A percentile compares a stretch with the other conserved stretches of the same genome.
Evolutionary conservation across 2,329 filamentous ascomycete species (phyloP).

Genomic region (Monilinia aucupariae): DNA sequence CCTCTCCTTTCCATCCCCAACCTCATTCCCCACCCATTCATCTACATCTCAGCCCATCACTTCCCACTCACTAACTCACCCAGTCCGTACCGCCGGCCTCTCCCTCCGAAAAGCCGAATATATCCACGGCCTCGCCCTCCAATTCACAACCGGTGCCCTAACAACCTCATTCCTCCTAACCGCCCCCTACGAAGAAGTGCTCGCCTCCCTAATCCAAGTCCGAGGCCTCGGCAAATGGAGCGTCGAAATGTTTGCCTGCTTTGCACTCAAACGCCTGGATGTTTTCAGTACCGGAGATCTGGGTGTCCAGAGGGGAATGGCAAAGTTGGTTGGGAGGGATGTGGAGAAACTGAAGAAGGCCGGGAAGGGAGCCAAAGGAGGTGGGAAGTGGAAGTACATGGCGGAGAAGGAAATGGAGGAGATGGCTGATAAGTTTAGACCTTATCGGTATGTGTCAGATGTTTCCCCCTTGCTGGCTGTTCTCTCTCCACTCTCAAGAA

Average conservation of each 20-base stretch:
- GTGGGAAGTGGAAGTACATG: slow-evolving; percentile 97
- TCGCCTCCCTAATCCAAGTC: slow-evolving; percentile 77
- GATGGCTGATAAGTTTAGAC: slow-evolving; percentile 70
- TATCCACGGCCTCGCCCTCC: slow-evolving; percentile 75
- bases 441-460: slow-evolving; percentile 57
- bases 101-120: slow-evolving; percentile 97
- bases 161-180: slow-evolving; percentile 69
- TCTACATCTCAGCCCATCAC: slow-evolving; percentile 57
- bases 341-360: slow-evolving; percentile 70
- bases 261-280: slow-evolving; percentile 89
- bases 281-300: slow-evolving; percentile 90
- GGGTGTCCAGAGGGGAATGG: slow-evolving; percentile 91
- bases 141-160: slow-evolving; percentile 71
- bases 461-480: background rate
- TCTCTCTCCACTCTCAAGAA: too few relatives aligned
- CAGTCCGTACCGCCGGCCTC: slow-evolving; percentile 76
- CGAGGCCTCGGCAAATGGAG: slow-evolving; percentile 85
- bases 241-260: slow-evolving; percentile 97
- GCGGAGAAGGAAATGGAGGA: slow-evolving; percentile 86
- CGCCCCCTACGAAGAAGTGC: slow-evolving; percentile 78
- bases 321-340: slow-evolving; percentile 76
- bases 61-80: slow-evolving; percentile 54
- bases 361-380: slow-evolving; percentile 48
- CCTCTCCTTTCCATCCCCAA: background rate
- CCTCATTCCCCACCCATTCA: background rate